These are phyloP conservation scores for Protomyces gravidus DNA, from an alignment of 1,139 yeast genomes.

Conservation along the genomic window DNA sequence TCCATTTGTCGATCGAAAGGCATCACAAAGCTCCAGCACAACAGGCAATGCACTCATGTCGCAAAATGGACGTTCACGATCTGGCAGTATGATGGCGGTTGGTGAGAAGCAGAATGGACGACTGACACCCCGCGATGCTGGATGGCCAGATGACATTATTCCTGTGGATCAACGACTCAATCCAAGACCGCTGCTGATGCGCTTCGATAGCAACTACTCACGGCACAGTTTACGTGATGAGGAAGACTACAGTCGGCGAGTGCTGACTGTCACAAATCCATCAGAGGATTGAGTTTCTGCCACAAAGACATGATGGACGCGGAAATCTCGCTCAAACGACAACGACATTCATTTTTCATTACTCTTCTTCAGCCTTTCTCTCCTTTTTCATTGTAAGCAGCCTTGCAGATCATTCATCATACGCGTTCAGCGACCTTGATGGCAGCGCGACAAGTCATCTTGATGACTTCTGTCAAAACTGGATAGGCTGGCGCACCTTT, in stretches of 20 bases:
- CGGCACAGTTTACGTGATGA: constrained; percentile 67
- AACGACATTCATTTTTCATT: neutral
- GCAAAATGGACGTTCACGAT: constrained; percentile 26
- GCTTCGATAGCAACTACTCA: constrained; percentile 53
- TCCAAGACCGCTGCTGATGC: constrained; percentile 58
- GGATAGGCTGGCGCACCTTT: constrained; percentile 89
- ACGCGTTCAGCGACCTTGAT: constrained; percentile 31
- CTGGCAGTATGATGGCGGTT: constrained; percentile 19
- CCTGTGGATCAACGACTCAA: constrained; percentile 63
- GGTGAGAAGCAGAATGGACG: constrained; percentile 17
- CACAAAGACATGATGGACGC: neutral
- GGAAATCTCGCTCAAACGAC: neutral
- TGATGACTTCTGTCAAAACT: constrained; percentile 80
- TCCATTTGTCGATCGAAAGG: constrained; percentile 28
- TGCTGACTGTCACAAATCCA: constrained; percentile 67
- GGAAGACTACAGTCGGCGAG: constrained; percentile 66
- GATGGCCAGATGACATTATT: constrained; percentile 30
- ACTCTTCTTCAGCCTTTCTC: neutral
- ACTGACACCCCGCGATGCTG: neutral
- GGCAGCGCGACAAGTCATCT: constrained; percentile 48
- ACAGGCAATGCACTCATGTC: constrained; percentile 23
- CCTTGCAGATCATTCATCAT: constrained; percentile 2
- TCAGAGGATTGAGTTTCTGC: constrained; percentile 32
- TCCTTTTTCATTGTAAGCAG: neutral
- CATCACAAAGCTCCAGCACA: constrained; percentile 16